Evolutionary conservation across 306 rosid species (phyloP).

Genomic region (Herpetospermum pedunculosum): DNA sequence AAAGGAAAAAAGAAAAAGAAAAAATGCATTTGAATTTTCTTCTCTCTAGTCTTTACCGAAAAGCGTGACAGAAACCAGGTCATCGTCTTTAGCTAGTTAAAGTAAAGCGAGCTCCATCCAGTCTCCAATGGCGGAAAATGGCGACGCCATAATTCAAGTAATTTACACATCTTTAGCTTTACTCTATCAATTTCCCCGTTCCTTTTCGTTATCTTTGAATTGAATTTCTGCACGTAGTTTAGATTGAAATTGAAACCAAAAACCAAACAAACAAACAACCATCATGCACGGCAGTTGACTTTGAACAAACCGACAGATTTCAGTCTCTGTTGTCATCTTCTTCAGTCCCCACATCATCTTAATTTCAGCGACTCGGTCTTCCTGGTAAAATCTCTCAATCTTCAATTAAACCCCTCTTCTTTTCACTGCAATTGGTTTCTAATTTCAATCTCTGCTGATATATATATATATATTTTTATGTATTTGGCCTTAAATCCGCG

Average conservation of each 20-base stretch:
- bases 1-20: too few relatives aligned
- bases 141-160: background rate
- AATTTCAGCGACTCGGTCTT: background rate
- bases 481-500: background rate
- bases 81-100: too few relatives aligned
- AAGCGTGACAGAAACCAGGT: too few relatives aligned
- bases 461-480: background rate
- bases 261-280: too few relatives aligned
- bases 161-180: background rate
- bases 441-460: background rate
- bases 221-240: background rate
- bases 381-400: background rate
- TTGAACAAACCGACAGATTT: background rate
- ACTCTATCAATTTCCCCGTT: background rate
- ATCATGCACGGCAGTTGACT: slow-evolving; percentile 8
- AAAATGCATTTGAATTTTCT: too few relatives aligned
- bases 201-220: background rate
- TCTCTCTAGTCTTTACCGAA: too few relatives aligned
- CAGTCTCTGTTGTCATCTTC: background rate
- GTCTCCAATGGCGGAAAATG: slow-evolving; percentile 2
- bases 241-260: too few relatives aligned
- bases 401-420: background rate
- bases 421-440: background rate
- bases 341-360: background rate
- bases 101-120: too few relatives aligned